Base-by-base conservation (phyloP, 345 rosid genomes). In the Reutealis trisperma region DNA sequence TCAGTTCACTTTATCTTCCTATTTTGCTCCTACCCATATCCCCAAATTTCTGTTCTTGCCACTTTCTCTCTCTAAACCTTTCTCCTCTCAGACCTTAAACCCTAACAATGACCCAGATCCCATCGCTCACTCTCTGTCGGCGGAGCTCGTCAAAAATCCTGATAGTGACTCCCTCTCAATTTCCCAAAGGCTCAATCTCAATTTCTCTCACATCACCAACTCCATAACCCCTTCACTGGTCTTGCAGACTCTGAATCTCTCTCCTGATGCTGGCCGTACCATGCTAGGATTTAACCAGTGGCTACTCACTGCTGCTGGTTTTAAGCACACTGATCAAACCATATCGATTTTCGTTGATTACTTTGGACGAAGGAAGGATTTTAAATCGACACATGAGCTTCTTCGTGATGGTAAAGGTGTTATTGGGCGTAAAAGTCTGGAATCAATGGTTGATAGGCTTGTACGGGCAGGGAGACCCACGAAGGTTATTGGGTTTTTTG, bases 341-440 rank as follows among this genome's bases (percentile, higher is more conserved):
- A 60, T 88, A 25, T 89, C 99, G n/a, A 83, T 72, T 57, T 93
- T 96, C 58, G 74, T 88, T 12, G 97, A 96, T 79, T 93, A 89
- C 85, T 87, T 93, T 13, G 99, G 99, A n/a, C 86, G 97, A 65
- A 85, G 97, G 65, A 96, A 87, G 73, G 99, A 96, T 88, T 92
- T 96, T 88, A 91, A 92, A 81, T 94, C 94, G 10, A 83, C 86
- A 73, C 88, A 84, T 44, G 97, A 93, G 42, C n/a, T 96, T 22
- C 85, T 93, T 27, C 51, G 81, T 18, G 81, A 80, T 11, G 85
- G 86, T 81, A 91, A 82, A 73, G 85, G 82, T 67, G 80, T 93
- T 41, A 73, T 77, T 11, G 97, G 98, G 34, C 49, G 66, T 47
- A 91, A 86, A 81, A 83, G 89, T 2, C 67, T 93, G 4, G 84